Conservation (phyloP, 75 land plant genomes). For the Larix kaempferi region DNA sequence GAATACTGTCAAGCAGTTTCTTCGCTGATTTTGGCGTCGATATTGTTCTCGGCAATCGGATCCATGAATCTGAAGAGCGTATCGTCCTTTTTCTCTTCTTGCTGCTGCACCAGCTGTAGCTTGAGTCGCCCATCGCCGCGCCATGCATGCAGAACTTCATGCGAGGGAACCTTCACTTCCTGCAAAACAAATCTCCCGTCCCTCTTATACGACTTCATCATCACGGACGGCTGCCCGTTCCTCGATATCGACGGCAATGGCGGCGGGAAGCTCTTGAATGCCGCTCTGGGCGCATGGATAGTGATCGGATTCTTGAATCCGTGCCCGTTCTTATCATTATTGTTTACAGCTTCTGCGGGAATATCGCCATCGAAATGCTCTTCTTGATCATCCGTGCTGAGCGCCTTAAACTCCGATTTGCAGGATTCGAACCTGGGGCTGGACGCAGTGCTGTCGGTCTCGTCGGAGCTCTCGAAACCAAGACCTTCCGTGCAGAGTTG, state of each 20-base stretch:
- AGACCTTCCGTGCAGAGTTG: slow-evolving; percentile 32
- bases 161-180: slow-evolving; percentile 41
- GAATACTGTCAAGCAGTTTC: too few species aligned
- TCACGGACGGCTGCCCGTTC: slow-evolving; percentile 13
- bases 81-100: too few species aligned
- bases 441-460: slow-evolving; percentile 14
- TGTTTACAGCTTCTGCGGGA: background rate
- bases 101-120: background rate
- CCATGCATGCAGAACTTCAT: slow-evolving; percentile 41
- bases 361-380: background rate
- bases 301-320: background rate
- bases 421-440: too few species aligned
- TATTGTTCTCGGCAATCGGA: too few species aligned
- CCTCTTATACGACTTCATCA: slow-evolving; percentile 21
- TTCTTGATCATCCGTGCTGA: too few species aligned
- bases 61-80: too few species aligned
- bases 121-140: slow-evolving; percentile 2
- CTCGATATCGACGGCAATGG: slow-evolving; percentile 39
- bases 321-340: background rate
- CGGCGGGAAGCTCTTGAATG: slow-evolving; percentile 32
- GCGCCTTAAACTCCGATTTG: too few species aligned
- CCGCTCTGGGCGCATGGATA: background rate
- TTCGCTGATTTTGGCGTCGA: too few species aligned
- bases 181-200: slow-evolving; percentile 56
- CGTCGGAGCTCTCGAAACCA: slow-evolving; percentile 33